Conservation (phyloP, 2,329 filamentous ascomycete genomes). For the Ascocoryne sarcoides region DNA sequence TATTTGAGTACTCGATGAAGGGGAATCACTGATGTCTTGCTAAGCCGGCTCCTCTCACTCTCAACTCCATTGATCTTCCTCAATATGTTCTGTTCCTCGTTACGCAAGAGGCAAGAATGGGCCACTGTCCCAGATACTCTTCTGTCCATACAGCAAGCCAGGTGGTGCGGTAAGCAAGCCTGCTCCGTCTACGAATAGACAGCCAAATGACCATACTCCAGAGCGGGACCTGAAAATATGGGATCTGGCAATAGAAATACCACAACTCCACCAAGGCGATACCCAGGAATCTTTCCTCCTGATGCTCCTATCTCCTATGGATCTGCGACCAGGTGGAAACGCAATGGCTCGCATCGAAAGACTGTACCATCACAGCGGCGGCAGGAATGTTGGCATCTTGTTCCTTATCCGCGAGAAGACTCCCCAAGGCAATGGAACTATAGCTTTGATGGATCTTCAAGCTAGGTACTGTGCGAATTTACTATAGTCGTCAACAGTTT, state of each 20-base stretch:
- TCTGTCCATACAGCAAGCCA: constrained; percentile 15
- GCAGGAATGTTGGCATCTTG: constrained; percentile 24
- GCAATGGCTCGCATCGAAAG: constrained; percentile 24
- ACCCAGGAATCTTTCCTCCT: constrained; percentile 19
- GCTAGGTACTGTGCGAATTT: constrained; percentile 14
- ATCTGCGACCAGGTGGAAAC: constrained; percentile 11
- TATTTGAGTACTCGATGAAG: too few relatives aligned
- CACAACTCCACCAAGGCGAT: too few relatives aligned
- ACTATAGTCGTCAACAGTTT: not conserved
- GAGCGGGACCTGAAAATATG: too few relatives aligned
- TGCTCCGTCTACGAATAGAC: not conserved
- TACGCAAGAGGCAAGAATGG: constrained; percentile 27
- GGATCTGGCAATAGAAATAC: too few relatives aligned
- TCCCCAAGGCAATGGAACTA: constrained; percentile 15
- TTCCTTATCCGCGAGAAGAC: constrained; percentile 24
- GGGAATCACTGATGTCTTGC: too few relatives aligned
- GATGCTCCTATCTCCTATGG: constrained; percentile 23
- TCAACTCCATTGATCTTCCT: too few relatives aligned
- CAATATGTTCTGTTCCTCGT: constrained; percentile 26
- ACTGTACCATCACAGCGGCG: constrained; percentile 25
- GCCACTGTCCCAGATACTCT: constrained; percentile 20
- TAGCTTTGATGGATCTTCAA: constrained; percentile 25
- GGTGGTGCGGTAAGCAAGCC: constrained; percentile 26
- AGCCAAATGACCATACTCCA: not conserved
- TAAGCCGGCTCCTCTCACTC: too few relatives aligned